Conservation (phyloP, 805 yeast species). For the Priceomyces medius region DNA sequence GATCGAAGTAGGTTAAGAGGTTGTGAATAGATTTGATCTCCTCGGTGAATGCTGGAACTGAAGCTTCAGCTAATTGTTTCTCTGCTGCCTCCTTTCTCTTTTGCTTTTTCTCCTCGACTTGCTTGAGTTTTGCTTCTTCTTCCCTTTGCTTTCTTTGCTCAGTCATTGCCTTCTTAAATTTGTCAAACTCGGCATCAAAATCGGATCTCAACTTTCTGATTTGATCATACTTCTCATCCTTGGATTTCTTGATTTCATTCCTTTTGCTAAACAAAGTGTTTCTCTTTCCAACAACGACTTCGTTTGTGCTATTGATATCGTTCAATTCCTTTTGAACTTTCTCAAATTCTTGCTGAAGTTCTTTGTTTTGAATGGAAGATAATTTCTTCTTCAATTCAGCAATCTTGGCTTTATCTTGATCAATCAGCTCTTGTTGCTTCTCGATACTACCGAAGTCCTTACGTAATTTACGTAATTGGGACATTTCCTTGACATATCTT, state of each 20-base stretch:
- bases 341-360: slow-evolving; percentile 67
- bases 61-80: slow-evolving; percentile 67
- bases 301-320: slow-evolving; percentile 57
- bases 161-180: slow-evolving; percentile 65
- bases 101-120: slow-evolving; percentile 51
- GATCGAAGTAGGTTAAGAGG: slow-evolving; percentile 74
- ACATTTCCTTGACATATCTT: slow-evolving; percentile 78
- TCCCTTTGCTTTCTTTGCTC: slow-evolving; percentile 68
- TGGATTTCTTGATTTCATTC: slow-evolving; percentile 61
- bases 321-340: slow-evolving; percentile 67
- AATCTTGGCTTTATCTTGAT: slow-evolving; percentile 72
- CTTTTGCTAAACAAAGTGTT: slow-evolving; percentile 63
- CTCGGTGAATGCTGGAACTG: slow-evolving; percentile 77
- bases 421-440: slow-evolving; percentile 75
- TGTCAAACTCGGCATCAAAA: slow-evolving; percentile 71
- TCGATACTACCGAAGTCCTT: slow-evolving; percentile 75
- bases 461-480: slow-evolving; percentile 74
- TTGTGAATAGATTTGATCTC: slow-evolving; percentile 78
- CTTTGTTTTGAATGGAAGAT: slow-evolving; percentile 57
- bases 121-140: slow-evolving; percentile 59
- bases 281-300: slow-evolving; percentile 64
- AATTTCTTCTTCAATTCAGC: slow-evolving; percentile 70
- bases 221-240: slow-evolving; percentile 64
- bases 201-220: slow-evolving; percentile 70
- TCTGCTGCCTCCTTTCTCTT: slow-evolving; percentile 59